Evolutionary conservation across 1,139 yeast species (phyloP).

Genomic region (Suhomyces choctaworum): DNA sequence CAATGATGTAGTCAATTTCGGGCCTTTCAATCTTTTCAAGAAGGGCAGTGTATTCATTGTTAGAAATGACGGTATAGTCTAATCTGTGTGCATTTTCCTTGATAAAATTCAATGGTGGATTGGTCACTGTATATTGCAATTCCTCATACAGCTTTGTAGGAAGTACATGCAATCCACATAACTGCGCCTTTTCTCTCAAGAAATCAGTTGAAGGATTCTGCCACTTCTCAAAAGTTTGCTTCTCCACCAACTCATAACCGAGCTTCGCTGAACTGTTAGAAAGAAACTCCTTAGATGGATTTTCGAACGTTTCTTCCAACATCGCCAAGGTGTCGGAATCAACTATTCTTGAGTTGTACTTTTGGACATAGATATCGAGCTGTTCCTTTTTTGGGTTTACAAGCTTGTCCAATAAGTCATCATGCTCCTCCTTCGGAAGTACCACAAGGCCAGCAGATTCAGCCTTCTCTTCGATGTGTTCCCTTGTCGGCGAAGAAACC

Average conservation of each 20-base stretch:
- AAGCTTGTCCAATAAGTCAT: conserved; percentile 12
- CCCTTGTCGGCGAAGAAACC: conserved; percentile 35
- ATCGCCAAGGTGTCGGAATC: conserved; percentile 3
- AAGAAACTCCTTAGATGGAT: conserved; percentile 14
- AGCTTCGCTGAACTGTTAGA: conserved; percentile 7
- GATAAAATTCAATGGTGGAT: conserved; percentile 22
- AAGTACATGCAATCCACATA: conserved; percentile 7
- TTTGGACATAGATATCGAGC: conserved; percentile 10
- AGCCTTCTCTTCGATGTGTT: conserved; percentile 37
- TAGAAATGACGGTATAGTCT: conserved; percentile 23
- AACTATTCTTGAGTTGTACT: conserved; percentile 7
- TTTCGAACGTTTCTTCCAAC: conserved; percentile 4
- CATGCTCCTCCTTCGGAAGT: conserved; percentile 19
- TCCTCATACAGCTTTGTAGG: conserved; percentile 12
- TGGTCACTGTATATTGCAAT: conserved; percentile 15
- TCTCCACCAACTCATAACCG: conserved; percentile 9
- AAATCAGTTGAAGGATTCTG: conserved; percentile 27
- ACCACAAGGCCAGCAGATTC: conserved; percentile 23
- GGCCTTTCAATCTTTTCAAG: conserved; percentile 12
- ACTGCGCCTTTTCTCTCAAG: conserved; percentile 15
- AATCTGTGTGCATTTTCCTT: conserved; percentile 19
- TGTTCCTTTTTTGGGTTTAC: conserved; percentile 14
- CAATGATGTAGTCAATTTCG: conserved; percentile 17
- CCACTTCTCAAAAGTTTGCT: conserved; percentile 2
- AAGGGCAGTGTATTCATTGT: conserved; percentile 19